phyloP scores from a whole-genome alignment of 495 filamentous ascomycete genomes.

The Tetracladium marchalianum region DNA sequence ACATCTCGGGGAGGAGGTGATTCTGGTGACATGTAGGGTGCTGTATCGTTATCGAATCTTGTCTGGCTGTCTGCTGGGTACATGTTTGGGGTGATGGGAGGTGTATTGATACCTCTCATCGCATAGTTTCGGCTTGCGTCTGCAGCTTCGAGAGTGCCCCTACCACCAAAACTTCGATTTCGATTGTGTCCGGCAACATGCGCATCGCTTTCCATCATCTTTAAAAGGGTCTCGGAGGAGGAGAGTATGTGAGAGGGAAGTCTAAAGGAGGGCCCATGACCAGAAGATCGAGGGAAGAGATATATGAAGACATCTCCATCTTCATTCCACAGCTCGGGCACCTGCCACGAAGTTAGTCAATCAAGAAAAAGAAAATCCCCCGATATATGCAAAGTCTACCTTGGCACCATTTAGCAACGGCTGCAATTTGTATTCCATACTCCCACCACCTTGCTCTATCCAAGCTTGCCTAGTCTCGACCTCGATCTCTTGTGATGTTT shows the following conservation, averaged over 20 bases:
- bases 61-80: constrained; percentile 4
- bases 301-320: constrained; percentile 75
- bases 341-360: constrained; percentile 31
- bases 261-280: constrained; percentile 66
- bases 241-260: constrained; percentile 61
- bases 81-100: constrained; percentile 23
- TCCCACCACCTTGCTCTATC: constrained; percentile 48
- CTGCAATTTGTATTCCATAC: constrained; percentile 50
- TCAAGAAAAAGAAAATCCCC: background rate
- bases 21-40: constrained; percentile 19
- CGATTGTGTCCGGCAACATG: constrained; percentile 20
- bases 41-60: constrained; percentile 14
- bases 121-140: constrained; percentile 31
- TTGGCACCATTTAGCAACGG: constrained; percentile 49
- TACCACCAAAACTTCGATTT: constrained; percentile 9
- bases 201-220: constrained; percentile 56
- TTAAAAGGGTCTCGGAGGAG: constrained; percentile 58
- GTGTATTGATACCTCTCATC: constrained; percentile 26
- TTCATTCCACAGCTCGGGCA: constrained; percentile 85
- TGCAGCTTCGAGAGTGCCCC: constrained; percentile 20
- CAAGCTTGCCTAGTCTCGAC: constrained; percentile 39
- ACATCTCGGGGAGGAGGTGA: constrained; percentile 37
- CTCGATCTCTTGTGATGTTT: constrained; percentile 18
- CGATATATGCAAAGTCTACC: constrained; percentile 25
- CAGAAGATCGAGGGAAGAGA: constrained; percentile 58